These are phyloP conservation scores for Centella asiatica DNA, from an alignment of 129 eudicot genomes.

Conservation along the genomic window DNA sequence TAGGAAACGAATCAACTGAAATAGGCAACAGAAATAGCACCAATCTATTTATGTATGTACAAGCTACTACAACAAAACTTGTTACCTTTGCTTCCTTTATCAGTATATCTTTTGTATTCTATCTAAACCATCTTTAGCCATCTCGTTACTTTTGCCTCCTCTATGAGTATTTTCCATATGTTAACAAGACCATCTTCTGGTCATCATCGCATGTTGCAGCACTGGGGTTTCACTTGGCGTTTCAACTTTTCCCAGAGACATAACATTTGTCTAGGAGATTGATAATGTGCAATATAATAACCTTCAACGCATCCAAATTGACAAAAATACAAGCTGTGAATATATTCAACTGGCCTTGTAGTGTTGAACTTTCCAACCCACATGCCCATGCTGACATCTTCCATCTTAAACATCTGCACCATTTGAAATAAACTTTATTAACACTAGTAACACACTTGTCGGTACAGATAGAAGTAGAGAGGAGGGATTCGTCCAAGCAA, in stretches of 20 bases:
- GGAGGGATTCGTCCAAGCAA: neutral
- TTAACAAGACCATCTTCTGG: too few relatives aligned
- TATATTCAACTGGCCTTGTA: conserved; percentile 36
- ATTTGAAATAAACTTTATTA: neutral
- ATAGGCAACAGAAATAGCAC: neutral
- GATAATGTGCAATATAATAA: conserved; percentile 57
- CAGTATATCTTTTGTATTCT: neutral
- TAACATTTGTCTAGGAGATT: conserved; percentile 53
- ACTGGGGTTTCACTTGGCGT: conserved; percentile 13
- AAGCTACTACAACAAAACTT: neutral
- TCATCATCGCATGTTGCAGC: neutral
- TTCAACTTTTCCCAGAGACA: conserved; percentile 53
- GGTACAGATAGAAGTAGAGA: neutral
- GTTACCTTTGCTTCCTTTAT: neutral
- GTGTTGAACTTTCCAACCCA: conserved; percentile 47
- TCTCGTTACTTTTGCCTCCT: too few relatives aligned
- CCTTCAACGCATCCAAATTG: conserved; percentile 54
- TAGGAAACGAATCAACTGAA: neutral
- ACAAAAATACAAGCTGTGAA: conserved; percentile 43
- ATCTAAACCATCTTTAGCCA: too few relatives aligned
- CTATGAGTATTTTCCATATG: too few relatives aligned
- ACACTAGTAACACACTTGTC: neutral
- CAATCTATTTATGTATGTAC: neutral
- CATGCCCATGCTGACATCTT: conserved; percentile 68
- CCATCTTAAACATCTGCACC: conserved; percentile 47